Evolutionary conservation across 2,329 filamentous ascomycete species (phyloP), one percentile per base, ranked within the genome.

Genomic region (Fusarium ambrosium): DNA sequence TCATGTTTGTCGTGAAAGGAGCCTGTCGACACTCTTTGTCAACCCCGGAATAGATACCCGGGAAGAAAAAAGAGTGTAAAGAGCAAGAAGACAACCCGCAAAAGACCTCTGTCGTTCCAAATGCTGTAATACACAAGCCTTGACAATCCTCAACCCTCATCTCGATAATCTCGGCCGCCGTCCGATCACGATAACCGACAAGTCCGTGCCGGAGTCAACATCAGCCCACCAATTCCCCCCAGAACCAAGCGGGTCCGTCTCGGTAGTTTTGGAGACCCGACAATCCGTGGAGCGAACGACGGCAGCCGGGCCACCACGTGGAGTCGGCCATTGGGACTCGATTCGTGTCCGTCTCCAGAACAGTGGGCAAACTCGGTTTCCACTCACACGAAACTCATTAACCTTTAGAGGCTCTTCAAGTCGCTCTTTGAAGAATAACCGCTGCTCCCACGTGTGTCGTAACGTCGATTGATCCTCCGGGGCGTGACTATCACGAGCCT

Each of bases 261-360:
- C 60, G 58, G 69, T 45, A 67, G 60, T 48, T 67, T 58, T 62
- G 8, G 7, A 22, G 48, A 24, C 63, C 55, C 32, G 45, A 29
- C 45, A 53, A 22, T 3, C 61, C 66, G 20, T 65, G 58, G 60
- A 32, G 65, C 74, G 63, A 76, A 75, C 72, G 56, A 73, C 67
- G 62, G 34, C 51, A 36, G 61, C 53, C n/a, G 43, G 62, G 59
- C 20, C 68, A 53, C 55, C 76, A 78, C 76, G 76, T 78, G 76
- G 76, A 75, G 73, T 53, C 65, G 60, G 66, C 67, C 69, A 78
- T 78, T 78, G 74, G 75, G 36, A 69, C 63, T 64, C 65, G 64
- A 58, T 67, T 51, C 51, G 71, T 37, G 61, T 20, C 24, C 39
- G 51, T 65, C 72, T 62, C 74, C 64, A 69, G 53, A 24, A 41